Conservation (phyloP, 75 land plant genomes). For the Chamaecyparis obtusa region DNA sequence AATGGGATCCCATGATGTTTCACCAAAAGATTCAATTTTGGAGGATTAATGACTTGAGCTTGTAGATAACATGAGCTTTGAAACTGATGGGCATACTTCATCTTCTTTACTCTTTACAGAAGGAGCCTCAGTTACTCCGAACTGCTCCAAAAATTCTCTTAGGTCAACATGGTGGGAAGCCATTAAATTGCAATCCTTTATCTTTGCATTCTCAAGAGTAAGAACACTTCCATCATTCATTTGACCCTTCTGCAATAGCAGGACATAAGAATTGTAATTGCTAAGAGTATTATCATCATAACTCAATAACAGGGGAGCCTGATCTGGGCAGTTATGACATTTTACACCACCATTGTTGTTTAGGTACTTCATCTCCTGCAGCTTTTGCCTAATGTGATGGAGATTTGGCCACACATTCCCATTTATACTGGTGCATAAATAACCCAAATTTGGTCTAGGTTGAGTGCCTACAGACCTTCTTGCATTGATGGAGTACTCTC, state of each 20-base stretch:
- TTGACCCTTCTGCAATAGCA: neutral
- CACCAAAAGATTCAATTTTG: neutral
- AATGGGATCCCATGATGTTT: neutral
- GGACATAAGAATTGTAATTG: neutral
- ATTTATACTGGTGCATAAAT: conserved; percentile 32
- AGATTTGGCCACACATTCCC: conserved; percentile 53
- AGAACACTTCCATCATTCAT: neutral
- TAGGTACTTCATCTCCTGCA: conserved; percentile 47
- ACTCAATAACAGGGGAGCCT: neutral
- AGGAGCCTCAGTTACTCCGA: conserved; percentile 41
- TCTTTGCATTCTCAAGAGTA: neutral
- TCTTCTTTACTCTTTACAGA: neutral
- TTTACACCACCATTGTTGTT: neutral
- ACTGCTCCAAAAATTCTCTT: conserved; percentile 64
- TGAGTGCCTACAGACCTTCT: conserved; percentile 28
- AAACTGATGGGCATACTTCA: neutral
- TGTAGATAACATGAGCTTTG: neutral
- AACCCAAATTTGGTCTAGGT: conserved; percentile 34
- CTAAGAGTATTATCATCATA: neutral
- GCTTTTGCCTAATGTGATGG: conserved; percentile 65
- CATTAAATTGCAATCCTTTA: neutral
- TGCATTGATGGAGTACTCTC: no score
- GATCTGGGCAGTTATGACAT: neutral
- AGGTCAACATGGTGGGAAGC: conserved; percentile 57
- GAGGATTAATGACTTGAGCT: neutral